Base-by-base conservation (phyloP, 352 stramenopile species). In the Pythium aquatile region DNA sequence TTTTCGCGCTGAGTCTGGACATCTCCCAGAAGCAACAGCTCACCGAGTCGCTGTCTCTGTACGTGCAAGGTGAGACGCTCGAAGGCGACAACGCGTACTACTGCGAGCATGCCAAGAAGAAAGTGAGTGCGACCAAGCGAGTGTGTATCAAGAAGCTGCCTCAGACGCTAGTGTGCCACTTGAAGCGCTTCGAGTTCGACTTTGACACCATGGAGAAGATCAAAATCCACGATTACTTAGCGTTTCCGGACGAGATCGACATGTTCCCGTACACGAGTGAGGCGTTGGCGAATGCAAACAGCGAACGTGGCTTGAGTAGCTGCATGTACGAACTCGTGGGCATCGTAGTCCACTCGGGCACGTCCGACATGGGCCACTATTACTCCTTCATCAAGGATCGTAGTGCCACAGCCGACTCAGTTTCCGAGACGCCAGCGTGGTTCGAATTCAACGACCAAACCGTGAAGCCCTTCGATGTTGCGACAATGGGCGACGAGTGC, bases 361-460 rank as follows among this genome's bases (percentile, higher is more conserved):
- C 90, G 20, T 82, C 88, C 0, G 89, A 98, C 57, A 96, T 83
- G 53, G 94, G 94, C 0, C 94, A 98, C 77, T 98, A 98, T 67
- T 98, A 98, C 68, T 97, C 85, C 24, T 98, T 96, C 73, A 91
- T 98, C 48, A 87, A 91, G 30, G 89, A 98, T 47, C 75, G 87
- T 35, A 47, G 72, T 8, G 56, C 67, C 24, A 32, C 9, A 16
- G 58, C 14, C 17, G 44, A 51, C n/a, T 51, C 44, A 14, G 44
- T 8, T 16, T 13, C 37, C 0, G 47, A 62, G 30, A 33, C 28
- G 13, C 26, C 29, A 32, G 65, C 63, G 14, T 98, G 94, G 94
- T 77, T 96, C 9, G 88, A 97, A 61, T 98, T 97, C 70, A 98
- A 98, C 66, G 94, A 98, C 69, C 84, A 93, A 48, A 68, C 83